phyloP scores from a whole-genome alignment of 805 yeast genomes.

The Groenewaldozyma salmanticensis region DNA sequence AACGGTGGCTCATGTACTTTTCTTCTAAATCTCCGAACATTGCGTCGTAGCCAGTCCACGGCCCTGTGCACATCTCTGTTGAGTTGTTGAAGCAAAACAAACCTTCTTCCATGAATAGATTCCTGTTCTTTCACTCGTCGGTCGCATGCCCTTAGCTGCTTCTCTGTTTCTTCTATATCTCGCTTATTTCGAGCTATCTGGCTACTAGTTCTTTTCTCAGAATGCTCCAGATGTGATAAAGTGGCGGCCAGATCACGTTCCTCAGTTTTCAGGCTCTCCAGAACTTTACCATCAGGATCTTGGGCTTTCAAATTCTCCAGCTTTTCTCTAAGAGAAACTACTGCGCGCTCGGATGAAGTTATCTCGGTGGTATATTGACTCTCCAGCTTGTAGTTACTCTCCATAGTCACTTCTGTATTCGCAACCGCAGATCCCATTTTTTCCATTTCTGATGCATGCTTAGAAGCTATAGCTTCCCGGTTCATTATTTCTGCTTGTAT shows the following conservation, averaged over 20 bases:
- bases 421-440: background rate
- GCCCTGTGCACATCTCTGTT: background rate
- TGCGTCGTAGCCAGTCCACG: background rate
- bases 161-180: background rate
- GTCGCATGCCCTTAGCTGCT: background rate
- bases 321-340: background rate
- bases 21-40: background rate
- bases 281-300: background rate
- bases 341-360: background rate
- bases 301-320: background rate
- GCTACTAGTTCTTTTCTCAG: background rate
- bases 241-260: background rate
- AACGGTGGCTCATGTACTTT: conserved; percentile 67
- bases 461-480: background rate
- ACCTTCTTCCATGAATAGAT: background rate
- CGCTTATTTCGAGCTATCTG: background rate
- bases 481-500: background rate
- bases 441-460: background rate
- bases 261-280: background rate
- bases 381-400: background rate
- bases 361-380: background rate
- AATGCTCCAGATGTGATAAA: background rate
- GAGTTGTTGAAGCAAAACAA: background rate
- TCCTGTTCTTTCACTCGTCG: background rate
- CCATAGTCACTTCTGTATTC: background rate